A percentile compares a stretch with the other conserved stretches of the same genome.
phyloP scores from a whole-genome alignment of 495 filamentous ascomycete genomes.

The Penicillium salamii region DNA sequence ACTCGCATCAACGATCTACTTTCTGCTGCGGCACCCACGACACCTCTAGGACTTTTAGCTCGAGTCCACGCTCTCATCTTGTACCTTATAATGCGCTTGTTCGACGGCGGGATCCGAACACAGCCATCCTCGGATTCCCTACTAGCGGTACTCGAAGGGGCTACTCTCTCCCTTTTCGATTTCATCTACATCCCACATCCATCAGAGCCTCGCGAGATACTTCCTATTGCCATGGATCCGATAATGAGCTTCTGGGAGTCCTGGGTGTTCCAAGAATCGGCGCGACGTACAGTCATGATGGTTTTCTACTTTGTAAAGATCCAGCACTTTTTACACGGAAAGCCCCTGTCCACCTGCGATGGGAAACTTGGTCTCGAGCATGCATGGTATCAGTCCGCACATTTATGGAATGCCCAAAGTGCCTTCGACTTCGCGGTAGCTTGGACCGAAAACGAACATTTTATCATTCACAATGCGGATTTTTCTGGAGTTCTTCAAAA shows the following conservation, averaged over 20 bases:
- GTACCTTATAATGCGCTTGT: slow-evolving; percentile 50
- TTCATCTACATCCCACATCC: no score
- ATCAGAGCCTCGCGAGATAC: not conserved
- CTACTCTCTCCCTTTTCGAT: no score
- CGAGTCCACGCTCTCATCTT: slow-evolving; percentile 34
- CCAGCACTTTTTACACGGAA: slow-evolving; percentile 33
- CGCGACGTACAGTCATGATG: slow-evolving; percentile 43
- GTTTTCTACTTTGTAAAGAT: slow-evolving; percentile 37
- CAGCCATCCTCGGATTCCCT: slow-evolving; percentile 41
- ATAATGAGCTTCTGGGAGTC: slow-evolving; percentile 38
- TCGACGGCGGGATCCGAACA: slow-evolving; percentile 54
- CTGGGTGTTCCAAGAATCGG: slow-evolving; percentile 48
- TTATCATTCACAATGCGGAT: slow-evolving; percentile 39
- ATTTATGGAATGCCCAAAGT: slow-evolving; percentile 45
- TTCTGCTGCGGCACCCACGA: slow-evolving; percentile 27
- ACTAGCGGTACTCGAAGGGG: no score
- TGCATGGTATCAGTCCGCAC: slow-evolving; percentile 43
- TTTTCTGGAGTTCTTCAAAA: slow-evolving; percentile 27
- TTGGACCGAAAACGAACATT: slow-evolving; percentile 45
- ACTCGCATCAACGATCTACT: slow-evolving; percentile 35
- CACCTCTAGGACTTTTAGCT: slow-evolving; percentile 25
- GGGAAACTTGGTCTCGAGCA: slow-evolving; percentile 31
- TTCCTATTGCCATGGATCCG: slow-evolving; percentile 17
- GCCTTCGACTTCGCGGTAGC: slow-evolving; percentile 45
- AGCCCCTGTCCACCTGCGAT: slow-evolving; percentile 27